A percentile compares a stretch with the other conserved stretches of the same genome.
These are phyloP conservation scores for Setaria italica DNA, from an alignment of 202 grass and related monocot genomes.

Conservation along the genomic window DNA sequence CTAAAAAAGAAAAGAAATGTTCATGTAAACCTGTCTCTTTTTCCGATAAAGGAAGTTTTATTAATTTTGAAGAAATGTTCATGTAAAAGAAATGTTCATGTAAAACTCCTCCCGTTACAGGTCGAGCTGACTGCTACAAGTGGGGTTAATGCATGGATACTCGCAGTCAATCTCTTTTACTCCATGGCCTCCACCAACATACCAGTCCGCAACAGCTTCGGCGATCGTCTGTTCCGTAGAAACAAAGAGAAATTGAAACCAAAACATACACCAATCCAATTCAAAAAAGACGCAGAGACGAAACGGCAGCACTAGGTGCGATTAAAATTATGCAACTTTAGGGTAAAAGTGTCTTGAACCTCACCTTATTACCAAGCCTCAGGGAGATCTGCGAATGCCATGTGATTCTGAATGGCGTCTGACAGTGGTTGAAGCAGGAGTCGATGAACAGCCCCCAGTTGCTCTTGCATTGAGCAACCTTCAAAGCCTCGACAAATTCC, in stretches of 20 bases:
- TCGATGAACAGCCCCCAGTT: constrained; percentile 60
- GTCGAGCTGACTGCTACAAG: constrained; percentile 31
- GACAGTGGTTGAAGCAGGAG: constrained; percentile 71
- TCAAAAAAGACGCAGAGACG: background rate
- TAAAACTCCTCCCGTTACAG: too few relatives aligned
- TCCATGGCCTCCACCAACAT: constrained; percentile 9
- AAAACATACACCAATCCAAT: background rate
- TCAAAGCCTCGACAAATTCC: constrained; percentile 32
- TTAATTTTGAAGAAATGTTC: too few relatives aligned
- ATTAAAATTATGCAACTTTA: too few relatives aligned
- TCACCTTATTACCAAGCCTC: constrained; percentile 53
- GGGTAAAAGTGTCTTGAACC: too few relatives aligned
- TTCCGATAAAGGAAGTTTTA: too few relatives aligned
- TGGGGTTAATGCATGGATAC: constrained; percentile 49
- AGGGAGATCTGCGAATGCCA: constrained; percentile 55
- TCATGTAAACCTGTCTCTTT: too few relatives aligned
- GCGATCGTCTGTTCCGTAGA: constrained; percentile 31
- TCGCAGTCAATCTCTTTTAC: constrained; percentile 40
- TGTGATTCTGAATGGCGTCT: constrained; percentile 43
- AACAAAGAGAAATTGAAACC: too few relatives aligned
- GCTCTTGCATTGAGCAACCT: constrained; percentile 9
- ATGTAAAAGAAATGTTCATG: too few relatives aligned
- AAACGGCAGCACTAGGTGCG: too few relatives aligned
- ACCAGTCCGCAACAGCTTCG: constrained; percentile 47
- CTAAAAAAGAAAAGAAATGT: too few relatives aligned